Percentiles rank a stretch among this genome's conserved stretches.
Conservation (phyloP, 768 basidiomycete species). For the Crucibulum laeve region DNA sequence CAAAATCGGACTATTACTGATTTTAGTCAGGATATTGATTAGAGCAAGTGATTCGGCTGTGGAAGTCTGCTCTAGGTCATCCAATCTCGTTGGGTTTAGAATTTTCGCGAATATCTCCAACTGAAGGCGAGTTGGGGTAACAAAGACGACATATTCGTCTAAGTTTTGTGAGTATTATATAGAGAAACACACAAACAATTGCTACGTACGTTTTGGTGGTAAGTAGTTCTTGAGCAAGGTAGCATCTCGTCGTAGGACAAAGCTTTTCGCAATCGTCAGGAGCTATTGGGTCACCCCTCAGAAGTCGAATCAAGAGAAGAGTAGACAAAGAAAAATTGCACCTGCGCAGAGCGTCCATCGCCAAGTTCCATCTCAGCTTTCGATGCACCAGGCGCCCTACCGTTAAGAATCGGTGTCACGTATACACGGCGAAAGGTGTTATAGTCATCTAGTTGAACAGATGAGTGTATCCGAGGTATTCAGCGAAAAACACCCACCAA, state of each 20-base stretch:
- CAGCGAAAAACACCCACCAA: conserved; percentile 44
- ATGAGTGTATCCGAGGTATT: background rate
- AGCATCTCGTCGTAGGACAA: conserved; percentile 87
- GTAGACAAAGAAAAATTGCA: conserved; percentile 21
- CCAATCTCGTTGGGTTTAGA: conserved; percentile 66
- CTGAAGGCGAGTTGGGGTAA: conserved; percentile 84
- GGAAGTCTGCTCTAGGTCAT: conserved; percentile 62
- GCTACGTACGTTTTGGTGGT: conserved; percentile 80
- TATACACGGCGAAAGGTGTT: conserved; percentile 75
- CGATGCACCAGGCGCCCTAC: conserved; percentile 74
- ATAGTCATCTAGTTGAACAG: conserved; percentile 56
- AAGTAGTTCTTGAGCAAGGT: conserved; percentile 77
- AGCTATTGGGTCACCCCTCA: conserved; percentile 38
- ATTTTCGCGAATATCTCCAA: conserved; percentile 73
- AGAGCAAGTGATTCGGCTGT: conserved; percentile 77
- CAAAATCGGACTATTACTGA: conserved; percentile 90
- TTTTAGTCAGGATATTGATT: conserved; percentile 79
- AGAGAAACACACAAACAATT: background rate
- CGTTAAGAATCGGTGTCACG: conserved; percentile 83
- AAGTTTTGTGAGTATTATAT: conserved; percentile 4
- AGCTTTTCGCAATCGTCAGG: conserved; percentile 70
- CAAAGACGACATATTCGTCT: conserved; percentile 99
- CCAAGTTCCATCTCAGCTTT: conserved; percentile 74
- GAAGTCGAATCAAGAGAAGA: background rate
- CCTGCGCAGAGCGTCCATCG: conserved; percentile 72